Base-by-base conservation (phyloP, 208 protist genomes). In the Strigomonas galati region DNA sequence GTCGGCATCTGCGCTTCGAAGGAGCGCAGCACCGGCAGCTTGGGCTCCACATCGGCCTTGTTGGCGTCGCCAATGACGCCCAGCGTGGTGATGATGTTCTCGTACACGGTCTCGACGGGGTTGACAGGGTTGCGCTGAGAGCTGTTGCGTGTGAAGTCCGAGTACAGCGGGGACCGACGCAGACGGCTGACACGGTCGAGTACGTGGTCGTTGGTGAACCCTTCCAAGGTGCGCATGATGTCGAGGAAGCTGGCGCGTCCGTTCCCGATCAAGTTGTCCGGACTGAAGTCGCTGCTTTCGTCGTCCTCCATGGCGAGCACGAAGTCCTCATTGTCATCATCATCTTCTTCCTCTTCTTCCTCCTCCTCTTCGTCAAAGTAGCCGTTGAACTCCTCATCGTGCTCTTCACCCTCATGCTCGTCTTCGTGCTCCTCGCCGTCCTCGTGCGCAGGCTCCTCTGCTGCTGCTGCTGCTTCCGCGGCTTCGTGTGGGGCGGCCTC, bases 21-120 rank as follows among this genome's bases (percentile, higher is more conserved):
- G 51, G 51, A 7, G 62, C 65, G 74, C 53, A 31, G 62, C 67
- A 71, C 53, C 53, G 65, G 81, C 32, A 62, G 60, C 26, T 62
- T 23, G 1, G 76, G 74, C 4, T 71, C 53, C 61, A 81, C 60
- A 19, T 72, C 51, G 21, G 27, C 51, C 7, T 31, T 21, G 51
- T 55, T 55, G 21, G 24, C 21, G 10, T 55, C 51, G 10, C 9
- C 21, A 28, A 46, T 9, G 40, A 46, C 14, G 5, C 40, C 40
- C 40, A 46, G 15, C 9, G 40, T 46, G 9, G 40, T 46, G 40
- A 46, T 19, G 19, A 46, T 46, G 40, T 46, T 9, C 40, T 46
- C 40, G 40, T 46, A 46, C 3, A 46, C 14, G 40, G 9, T 2
- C 14, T 46, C 40, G 12, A 46, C 14, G 10, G 40, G 40, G 40